These are phyloP conservation scores for Raddia distichophylla DNA, from an alignment of 176 grass and related monocot species.

Conservation along the genomic window DNA sequence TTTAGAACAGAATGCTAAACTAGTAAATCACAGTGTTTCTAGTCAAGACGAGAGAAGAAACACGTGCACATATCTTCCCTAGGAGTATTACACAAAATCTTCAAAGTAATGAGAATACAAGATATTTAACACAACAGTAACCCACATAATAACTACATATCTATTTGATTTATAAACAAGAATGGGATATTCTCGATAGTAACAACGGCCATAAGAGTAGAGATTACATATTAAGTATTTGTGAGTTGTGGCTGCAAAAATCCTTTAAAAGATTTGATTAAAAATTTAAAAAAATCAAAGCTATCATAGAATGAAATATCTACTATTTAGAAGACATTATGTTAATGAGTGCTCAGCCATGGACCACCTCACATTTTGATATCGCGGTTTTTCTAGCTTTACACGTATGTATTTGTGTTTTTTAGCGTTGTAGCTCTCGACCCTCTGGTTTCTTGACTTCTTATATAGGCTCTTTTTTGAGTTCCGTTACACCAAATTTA, in stretches of 20 bases:
- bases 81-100: not conserved
- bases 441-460: no score
- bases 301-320: no score
- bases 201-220: not conserved
- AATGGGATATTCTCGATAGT: not conserved
- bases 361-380: no score
- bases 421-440: no score
- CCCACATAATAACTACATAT: no score
- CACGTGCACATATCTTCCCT: not conserved
- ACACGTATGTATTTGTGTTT: no score
- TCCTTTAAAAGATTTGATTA: not conserved
- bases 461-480: no score
- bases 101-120: not conserved
- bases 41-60: not conserved
- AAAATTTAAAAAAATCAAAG: not conserved
- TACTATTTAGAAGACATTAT: no score
- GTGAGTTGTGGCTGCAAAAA: not conserved
- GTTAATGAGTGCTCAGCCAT: no score
- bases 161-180: not conserved
- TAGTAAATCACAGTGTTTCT: not conserved
- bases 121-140: not conserved
- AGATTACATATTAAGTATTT: no score
- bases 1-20: slow-evolving; percentile 24
- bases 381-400: no score
- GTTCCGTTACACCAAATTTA: no score